These are phyloP conservation scores for Yamadazyma atmosphaerica DNA, from an alignment of 1,139 yeast species.

Conservation along the genomic window DNA sequence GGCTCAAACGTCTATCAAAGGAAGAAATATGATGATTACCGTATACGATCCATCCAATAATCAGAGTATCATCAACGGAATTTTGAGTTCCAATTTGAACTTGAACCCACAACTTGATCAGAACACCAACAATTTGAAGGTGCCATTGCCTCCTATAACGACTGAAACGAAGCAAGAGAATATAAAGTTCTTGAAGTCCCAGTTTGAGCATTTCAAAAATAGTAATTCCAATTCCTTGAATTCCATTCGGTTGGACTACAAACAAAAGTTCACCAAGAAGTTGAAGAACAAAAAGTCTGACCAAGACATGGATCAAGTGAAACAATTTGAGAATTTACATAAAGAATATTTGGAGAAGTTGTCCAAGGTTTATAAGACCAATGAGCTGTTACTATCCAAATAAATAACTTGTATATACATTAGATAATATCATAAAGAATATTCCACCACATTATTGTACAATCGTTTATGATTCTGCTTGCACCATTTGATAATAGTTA, in stretches of 20 bases:
- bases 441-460: conserved; percentile 27
- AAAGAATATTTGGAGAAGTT: conserved; percentile 63
- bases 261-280: conserved; percentile 55
- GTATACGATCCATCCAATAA: conserved; percentile 80
- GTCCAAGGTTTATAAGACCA: conserved; percentile 55
- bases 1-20: conserved; percentile 77
- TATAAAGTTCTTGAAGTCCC: conserved; percentile 60
- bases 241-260: conserved; percentile 58
- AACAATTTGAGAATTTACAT: conserved; percentile 66
- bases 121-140: conserved; percentile 70
- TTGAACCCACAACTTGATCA: conserved; percentile 80
- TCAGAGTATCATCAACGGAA: conserved; percentile 67
- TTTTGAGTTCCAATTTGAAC: conserved; percentile 67
- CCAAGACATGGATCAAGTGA: conserved; percentile 49
- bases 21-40: conserved; percentile 68
- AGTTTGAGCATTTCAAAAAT: conserved; percentile 63
- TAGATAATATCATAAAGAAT: conserved; percentile 12
- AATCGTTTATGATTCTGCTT: conserved; percentile 35
- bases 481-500: conserved; percentile 42
- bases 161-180: conserved; percentile 64
- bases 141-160: conserved; percentile 75
- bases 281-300: conserved; percentile 53
- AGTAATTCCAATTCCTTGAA: conserved; percentile 51
- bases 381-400: conserved; percentile 46
- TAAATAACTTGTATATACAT: conserved; percentile 1